Base-by-base conservation (phyloP, 2,329 filamentous ascomycete species). In the Ciborinia camelliae region DNA sequence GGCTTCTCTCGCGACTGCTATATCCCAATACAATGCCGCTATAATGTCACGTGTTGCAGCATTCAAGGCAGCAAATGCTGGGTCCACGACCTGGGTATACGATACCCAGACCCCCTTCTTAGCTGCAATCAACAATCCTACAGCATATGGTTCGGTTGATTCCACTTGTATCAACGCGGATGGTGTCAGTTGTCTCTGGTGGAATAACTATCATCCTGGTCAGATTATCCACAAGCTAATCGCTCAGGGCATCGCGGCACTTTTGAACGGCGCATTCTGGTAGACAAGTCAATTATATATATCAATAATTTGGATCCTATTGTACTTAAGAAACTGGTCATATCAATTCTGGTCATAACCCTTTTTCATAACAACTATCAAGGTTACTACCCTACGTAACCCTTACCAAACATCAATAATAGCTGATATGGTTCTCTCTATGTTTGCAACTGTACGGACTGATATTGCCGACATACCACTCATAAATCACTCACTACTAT, bases 11-110 rank as follows among this genome's bases (percentile, higher is more conserved):
- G 35, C 23, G 15, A 12, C 20, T 6, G 52, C 52, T 7, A 55
- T 55, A 55, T 55, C 32, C 15, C 52, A 41, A 41, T 55, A 55
- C 37, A 55, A 55, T 26, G 35, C 37, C 9, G 52, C 52, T 28
- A 20, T 55, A 20, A 23, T 14, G 23, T 55, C 52, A 41, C 52
- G 52, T 3, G 35, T 41, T 9, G 26, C 52, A 55, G 23, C 14
- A 41, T 55, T 55, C 37, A 28, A 55, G 18, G 52, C 37, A 4
- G 52, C 52, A 26, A 41, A 55, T 55, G 15, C 52, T 20, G 52
- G 23, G 10, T 41, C 52, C 15, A 41, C 37, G 0, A 30, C n/a
- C 6, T 55, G 52, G 37, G 52, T 55, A 28, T 55, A 55, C 20
- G 52, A 55, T 30, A 55, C 52, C 8, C 52, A 55, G 37, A 20